Evolutionary conservation across 345 rosid genomes (phyloP), one percentile per base, ranked within the genome.

Genomic region (Eucalyptus polybractea): DNA sequence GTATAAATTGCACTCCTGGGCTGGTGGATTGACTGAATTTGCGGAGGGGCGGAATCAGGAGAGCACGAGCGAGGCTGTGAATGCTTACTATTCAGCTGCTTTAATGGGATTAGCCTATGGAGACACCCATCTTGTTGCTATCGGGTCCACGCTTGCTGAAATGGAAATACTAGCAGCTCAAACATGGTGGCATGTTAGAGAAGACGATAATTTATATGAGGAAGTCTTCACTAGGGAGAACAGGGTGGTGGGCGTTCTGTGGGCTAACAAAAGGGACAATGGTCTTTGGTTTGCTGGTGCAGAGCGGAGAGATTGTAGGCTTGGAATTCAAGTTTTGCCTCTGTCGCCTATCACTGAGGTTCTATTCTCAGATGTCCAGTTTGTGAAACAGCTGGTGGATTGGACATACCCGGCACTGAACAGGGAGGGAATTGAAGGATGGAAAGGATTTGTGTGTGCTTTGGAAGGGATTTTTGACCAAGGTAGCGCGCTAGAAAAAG

Each of bases 101-200:
- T 49, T 49, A 49, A 49, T 49, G 50, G 50, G 50, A 49, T 49
- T 49, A 49, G 50, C 50, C 15, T 49, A 49, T 49, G 50, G 50
- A 49, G 50, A 49, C 50, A 49, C 50, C 50, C 50, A 49, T 49
- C 50, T 49, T 49, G 50, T 49, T 49, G 50, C 1, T 49, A 15
- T 49, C 1, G 50, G 15, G 15, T 49, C 15, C 6, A 49, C 15
- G 15, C 50, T 49, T 2, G 50, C 50, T 13, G 50, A 6, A 37
- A 44, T 98, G 90, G 99, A 98, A 95, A 97, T 98, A 89, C 95
- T 94, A 40, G 98, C 97, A 45, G 96, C 98, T 49, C 94, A 95
- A 86, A 95, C 93, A 50, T 98, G 99, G 99, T 98, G 99, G 96
- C 98, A 97, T 50, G 94, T 97, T 87, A 95, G 91, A 90, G 97